Evolutionary conservation across 2,329 filamentous ascomycete species (phyloP), one percentile per base, ranked within the genome.

Genomic region (Pyrenophora teres): DNA sequence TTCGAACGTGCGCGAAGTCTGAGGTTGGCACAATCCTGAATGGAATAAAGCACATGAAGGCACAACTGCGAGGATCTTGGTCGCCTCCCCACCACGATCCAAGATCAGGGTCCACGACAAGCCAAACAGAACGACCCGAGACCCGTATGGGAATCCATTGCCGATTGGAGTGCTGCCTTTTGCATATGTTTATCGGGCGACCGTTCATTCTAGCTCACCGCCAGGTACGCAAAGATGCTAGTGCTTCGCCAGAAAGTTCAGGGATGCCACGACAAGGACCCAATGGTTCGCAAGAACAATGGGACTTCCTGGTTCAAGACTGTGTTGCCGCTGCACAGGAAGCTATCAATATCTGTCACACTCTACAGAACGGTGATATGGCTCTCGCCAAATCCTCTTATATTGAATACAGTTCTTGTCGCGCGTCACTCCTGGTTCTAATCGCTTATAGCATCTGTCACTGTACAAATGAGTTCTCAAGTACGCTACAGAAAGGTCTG

Each of bases 141-240:
- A 33, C 48, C 2, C 56, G 54, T n/a, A 44, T 33, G 15, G 31
- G 25, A 15, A 27, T 50, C 4, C 46, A 57, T 15, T 42, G 44
- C 9, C 50, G 47, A 7, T 37, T 59, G 10, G 50, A 55, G 42
- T 57, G 50, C 40, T 55, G 44, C 32, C 40, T 57, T 1, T 31
- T 57, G 19, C 50, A 56, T 35, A 59, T 59, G 31, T 59, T 59
- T 27, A 49, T 57, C 9, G 57, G 57, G 8, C 40, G 57, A 38
- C 51, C 54, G 8, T 57, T 59, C 32, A 52, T 59, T 16, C 41
- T 57, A 13, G 45, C 54, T 23, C 54, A 56, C 39, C 54, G 44
- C 36, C 54, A 52, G 23, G 46, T 43, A 25, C 35, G 44, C n/a
- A 23, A 27, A n/a, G 37, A 16, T 16, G 27, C 25, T 12, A 46